Evolutionary conservation across 2,329 filamentous ascomycete species (phyloP), one percentile per base, ranked within the genome.

Genomic region (Lachnellula cervina): DNA sequence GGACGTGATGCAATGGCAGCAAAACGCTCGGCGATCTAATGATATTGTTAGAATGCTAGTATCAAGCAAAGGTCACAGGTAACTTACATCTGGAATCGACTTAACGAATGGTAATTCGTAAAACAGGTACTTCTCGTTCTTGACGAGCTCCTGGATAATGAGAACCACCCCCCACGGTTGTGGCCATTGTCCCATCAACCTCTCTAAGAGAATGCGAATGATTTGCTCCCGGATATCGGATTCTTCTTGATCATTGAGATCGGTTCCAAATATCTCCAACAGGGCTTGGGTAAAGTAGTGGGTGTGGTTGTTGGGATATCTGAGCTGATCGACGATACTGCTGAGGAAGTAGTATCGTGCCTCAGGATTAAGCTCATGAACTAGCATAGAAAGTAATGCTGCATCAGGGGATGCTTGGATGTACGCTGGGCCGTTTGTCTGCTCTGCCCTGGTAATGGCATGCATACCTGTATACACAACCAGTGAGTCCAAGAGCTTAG

Each of bases 101-200:
- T 96, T 95, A 73, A 97, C 89, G 67, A 96, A 97, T 25, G 90
- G 89, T 63, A 96, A 79, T 50, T 94, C 89, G 77, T 95, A 97
- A 78, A 99, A 96, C 68, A 85, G 85, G 72, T 93, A 95, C 69
- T 86, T 89, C 52, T 89, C 86, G 70, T 96, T 97, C 78, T 96
- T 95, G 63, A 96, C 79, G 55, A 99, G 80, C 75, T 97, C 94
- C 60, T 94, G 76, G 59, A 96, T 81, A 37, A 91, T 93, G 60
- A 92, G 86, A 70, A 97, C 86, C 44, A 99, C 76, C 13, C 95
- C 95, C 93, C 93, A 97, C 17, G 95, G 93, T 70, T 97, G 93
- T 51, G 93, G 93, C 75, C 92, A 90, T 71, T 90, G 90, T 21
- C 90, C 88, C 57, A 95, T 83, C 47, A 97, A 77, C 49, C 94